Percentiles rank a stretch among this genome's conserved stretches.
phyloP scores from a whole-genome alignment of 2,329 filamentous ascomycete genomes.

The Zasmidium cellare region DNA sequence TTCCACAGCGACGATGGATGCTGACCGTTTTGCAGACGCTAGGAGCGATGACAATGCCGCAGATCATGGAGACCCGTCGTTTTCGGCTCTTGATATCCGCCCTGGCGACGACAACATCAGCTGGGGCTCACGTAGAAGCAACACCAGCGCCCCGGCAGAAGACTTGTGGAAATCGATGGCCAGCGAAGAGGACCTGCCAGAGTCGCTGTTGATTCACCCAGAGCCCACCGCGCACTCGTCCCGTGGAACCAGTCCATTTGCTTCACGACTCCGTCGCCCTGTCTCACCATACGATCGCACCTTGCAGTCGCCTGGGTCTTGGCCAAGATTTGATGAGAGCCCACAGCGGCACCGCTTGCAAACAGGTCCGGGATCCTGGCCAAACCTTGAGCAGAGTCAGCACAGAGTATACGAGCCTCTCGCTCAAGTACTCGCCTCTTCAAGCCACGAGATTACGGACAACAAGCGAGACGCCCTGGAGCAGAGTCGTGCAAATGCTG shows the following conservation, averaged over 20 bases:
- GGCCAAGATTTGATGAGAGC: slow-evolving; percentile 28
- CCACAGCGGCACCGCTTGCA: slow-evolving; percentile 17
- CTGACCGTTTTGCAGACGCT: slow-evolving; percentile 45
- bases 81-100: slow-evolving; percentile 32
- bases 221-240: slow-evolving; percentile 19
- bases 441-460: slow-evolving; percentile 18
- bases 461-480: slow-evolving; percentile 26
- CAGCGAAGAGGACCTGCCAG: slow-evolving; percentile 32
- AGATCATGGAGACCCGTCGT: background rate
- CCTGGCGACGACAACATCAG: slow-evolving; percentile 39
- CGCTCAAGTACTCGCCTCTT: slow-evolving; percentile 15
- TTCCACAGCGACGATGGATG: slow-evolving; percentile 8
- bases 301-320: slow-evolving; percentile 29
- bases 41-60: slow-evolving; percentile 19
- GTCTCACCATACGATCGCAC: slow-evolving; percentile 28
- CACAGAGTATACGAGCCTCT: slow-evolving; percentile 23
- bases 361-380: slow-evolving; percentile 29
- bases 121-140: slow-evolving; percentile 35
- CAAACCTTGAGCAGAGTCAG: slow-evolving; percentile 23
- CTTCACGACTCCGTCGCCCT: slow-evolving; percentile 16
- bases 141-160: slow-evolving; percentile 22
- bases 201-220: slow-evolving; percentile 24
- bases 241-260: slow-evolving; percentile 20
- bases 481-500: slow-evolving; percentile 1
- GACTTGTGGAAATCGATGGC: slow-evolving; percentile 36